Base-by-base conservation (phyloP, 495 filamentous ascomycete genomes). In the Aspergillus mulundensis region DNA sequence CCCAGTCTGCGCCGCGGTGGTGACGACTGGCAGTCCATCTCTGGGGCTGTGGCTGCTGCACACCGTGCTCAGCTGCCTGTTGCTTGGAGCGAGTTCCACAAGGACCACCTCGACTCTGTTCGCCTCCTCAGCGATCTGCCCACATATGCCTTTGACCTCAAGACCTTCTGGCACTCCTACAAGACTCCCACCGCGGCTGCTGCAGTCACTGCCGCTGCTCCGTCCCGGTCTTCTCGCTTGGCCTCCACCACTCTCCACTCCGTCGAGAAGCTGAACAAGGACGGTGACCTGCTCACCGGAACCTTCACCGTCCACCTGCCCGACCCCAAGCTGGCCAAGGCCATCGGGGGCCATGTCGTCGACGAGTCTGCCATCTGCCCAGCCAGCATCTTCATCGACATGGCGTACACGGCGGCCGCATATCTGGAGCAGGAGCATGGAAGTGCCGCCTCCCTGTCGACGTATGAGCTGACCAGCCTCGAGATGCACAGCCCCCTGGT, bases 121-220 rank as follows among this genome's bases (percentile, higher is more conserved):
- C 12, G 34, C 2, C 23, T 46, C 5, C 14, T 56, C 5, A 40
- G 39, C 7, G 36, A 41, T 19, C 36, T 56, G 5, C 53, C 53
- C 5, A 56, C 11, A 15, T 56, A 56, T 36, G 53, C 53, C 11
- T 56, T 56, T 21, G 53, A 56, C 36, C 1, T 28, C 3, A 49
- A 34, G 30, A 49, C 25, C 23, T 56, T 48, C 44, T 56, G 53
- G 53, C 44, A n/a, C 1, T 20, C 32, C 6, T 56, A 56, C 36
- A 47, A 48, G 14, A 28, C 2, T 12, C 32, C 32, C 2, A 12
- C 18, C 1, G 32, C 20, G 36, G 30, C 12, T 18, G 19, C 7
- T 6, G 8, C n/a, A n/a, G n/a, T 4, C 12, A 15, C 5, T 1
- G 12, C 25, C 14, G 14, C 20, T 20, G 7, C 30, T n/a, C 28